Percentiles rank a stretch among this genome's conserved stretches.
These are phyloP conservation scores for Fraxinus sp. DNA, from an alignment of 305 asterid species.

Conservation along the genomic window DNA sequence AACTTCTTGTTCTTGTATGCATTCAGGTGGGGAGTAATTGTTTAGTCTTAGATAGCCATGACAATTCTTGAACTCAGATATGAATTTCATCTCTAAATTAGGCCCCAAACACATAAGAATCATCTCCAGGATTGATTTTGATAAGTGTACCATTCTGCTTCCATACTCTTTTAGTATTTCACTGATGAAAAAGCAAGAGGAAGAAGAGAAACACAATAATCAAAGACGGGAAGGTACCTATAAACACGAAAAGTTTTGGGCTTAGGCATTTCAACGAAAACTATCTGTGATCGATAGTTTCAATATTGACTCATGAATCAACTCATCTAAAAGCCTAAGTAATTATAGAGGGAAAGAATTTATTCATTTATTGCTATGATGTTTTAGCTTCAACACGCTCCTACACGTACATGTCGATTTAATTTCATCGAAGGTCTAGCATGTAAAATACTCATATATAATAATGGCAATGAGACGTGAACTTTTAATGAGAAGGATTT, in stretches of 20 bases:
- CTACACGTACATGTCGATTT: not conserved
- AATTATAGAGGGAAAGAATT: not conserved
- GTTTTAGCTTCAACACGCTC: not conserved
- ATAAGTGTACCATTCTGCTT: constrained; percentile 48
- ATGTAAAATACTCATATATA: not conserved
- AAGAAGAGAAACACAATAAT: not conserved
- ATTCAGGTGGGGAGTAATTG: constrained; percentile 51
- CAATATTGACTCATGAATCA: not conserved
- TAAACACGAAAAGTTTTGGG: not conserved
- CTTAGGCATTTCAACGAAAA: not conserved
- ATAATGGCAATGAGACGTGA: not conserved
- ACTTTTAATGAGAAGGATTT: not conserved
- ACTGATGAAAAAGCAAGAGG: constrained; percentile 28
- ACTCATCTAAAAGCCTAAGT: not conserved
- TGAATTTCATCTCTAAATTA: constrained; percentile 34
- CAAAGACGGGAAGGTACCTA: not conserved
- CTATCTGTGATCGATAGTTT: not conserved
- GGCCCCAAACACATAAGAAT: constrained; percentile 44
- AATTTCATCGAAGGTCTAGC: not conserved
- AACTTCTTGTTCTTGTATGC: constrained; percentile 27
- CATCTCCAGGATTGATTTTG: constrained; percentile 46
- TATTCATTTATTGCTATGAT: not conserved
- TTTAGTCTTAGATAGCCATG: constrained; percentile 70
- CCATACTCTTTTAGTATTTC: constrained; percentile 54
- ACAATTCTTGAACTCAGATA: constrained; percentile 54